Base-by-base conservation (phyloP, 805 yeast species). In the Wickerhamiella galacta region DNA sequence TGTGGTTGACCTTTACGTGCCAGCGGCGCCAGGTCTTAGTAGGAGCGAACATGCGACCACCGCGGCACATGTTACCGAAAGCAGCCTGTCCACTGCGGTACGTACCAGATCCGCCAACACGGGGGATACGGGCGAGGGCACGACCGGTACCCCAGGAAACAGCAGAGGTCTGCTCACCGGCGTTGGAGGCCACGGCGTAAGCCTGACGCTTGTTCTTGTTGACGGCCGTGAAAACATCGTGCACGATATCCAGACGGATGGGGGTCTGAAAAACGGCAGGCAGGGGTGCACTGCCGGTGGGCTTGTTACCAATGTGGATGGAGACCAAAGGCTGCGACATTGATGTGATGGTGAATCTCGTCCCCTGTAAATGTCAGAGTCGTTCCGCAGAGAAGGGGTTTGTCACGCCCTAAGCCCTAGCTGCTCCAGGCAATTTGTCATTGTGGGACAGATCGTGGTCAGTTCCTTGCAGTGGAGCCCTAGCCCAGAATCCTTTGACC, bases 111-210 rank as follows among this genome's bases (percentile, higher is more conserved):
- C 98, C 98, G 70, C 95, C 95, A 63, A 90, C 96, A 77, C 98
- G 85, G 74, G 98, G 98, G 66, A 90, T 87, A 76, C 98, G 87
- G 71, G 98, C 96, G 61, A 90, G 95, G 69, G 98, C 98, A 75
- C 98, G 85, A 75, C 98, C 98, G 57, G 98, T 90, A 83, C 98
- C 98, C 98, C 98, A 90, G 48, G 98, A 90, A 72, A 83, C 95
- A 64, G 98, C 98, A 47, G 96, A 87, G 68, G 95, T 85, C 73
- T 90, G 96, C 77, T 82, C 93, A 72, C 98, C 98, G 60, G 98
- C 98, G 71, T 83, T 80, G 64, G 75, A 83, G 56, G 96, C 77
- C 56, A 90, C 98, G 63, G 99, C 95, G 78, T 90, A 90, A 67
- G 99, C 95, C 72, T 90, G 99, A 71, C 99, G 83, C 83, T 87